phyloP scores from a whole-genome alignment of 2,329 filamentous ascomycete genomes.

The Talaromyces piceae region DNA sequence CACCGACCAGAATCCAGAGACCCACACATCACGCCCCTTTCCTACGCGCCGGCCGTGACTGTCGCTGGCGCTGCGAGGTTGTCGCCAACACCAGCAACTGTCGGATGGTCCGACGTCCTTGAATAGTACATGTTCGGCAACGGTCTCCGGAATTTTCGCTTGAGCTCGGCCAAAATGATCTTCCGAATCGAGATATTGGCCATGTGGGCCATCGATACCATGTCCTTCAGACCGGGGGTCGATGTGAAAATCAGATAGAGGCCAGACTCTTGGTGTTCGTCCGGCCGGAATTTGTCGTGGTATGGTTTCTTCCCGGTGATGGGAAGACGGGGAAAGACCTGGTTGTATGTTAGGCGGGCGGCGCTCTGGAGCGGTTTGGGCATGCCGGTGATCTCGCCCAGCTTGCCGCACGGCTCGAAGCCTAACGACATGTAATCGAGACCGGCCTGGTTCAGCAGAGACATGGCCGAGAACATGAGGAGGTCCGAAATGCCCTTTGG shows the following conservation, averaged over 20 bases:
- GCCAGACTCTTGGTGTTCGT: conserved; percentile 22
- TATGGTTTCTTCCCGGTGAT: conserved; percentile 35
- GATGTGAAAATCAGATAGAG: conserved; percentile 32
- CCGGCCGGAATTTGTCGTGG: conserved; percentile 33
- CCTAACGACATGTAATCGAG: conserved; percentile 33
- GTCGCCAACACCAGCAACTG: neutral
- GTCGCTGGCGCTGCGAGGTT: neutral
- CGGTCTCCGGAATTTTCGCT: neutral
- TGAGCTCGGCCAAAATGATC: neutral
- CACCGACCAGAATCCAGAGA: neutral
- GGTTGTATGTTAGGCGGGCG: conserved; percentile 24
- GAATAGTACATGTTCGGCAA: neutral
- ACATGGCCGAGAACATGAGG: conserved; percentile 32
- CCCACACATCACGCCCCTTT: too few relatives aligned
- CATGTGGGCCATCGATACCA: conserved; percentile 31
- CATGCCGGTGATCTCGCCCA: conserved; percentile 29
- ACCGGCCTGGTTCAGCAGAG: conserved; percentile 24
- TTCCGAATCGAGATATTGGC: conserved; percentile 31
- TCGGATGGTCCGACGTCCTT: neutral
- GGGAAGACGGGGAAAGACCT: conserved; percentile 26
- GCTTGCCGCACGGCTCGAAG: conserved; percentile 28
- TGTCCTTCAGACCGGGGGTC: conserved; percentile 23
- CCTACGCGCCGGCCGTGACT: neutral
- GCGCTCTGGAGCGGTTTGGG: conserved; percentile 19
- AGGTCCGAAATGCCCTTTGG: conserved; percentile 34